Base-by-base conservation (phyloP, 768 basidiomycete genomes). In the Trametes gibbosa region DNA sequence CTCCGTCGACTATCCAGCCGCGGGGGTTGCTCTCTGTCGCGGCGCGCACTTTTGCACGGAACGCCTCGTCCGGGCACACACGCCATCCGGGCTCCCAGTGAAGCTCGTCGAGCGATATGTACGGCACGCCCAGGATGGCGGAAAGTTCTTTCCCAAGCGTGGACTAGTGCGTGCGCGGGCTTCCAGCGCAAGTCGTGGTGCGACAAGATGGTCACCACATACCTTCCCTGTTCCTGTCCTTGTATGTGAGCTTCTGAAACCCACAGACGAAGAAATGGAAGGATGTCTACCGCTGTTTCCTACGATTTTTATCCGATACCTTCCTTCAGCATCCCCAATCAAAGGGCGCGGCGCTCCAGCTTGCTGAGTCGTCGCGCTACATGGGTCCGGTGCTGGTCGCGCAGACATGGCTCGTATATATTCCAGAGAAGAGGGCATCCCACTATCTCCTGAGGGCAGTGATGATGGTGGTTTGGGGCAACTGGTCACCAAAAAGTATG, bases 71-170 rank as follows among this genome's bases (percentile, higher is more conserved):
- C 32, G 77, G 64, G 1, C 69, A 63, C 56, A 60, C 46, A 45
- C 64, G 55, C 83, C 83, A 85, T 5, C 74, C 78, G 5, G 84
- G 83, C 32, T 75, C 55, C 81, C 81, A 85, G 59, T 70, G 73
- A 8, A 84, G 50, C 45, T 29, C 53, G 59, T 87, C 84, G 52
- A 86, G 70, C 9, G 76, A 58, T 21, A 84, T 75, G 61, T 71
- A 72, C 3, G 81, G 80, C 17, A 85, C 62, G 23, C 70, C 67
- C 23, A 87, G 73, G 1, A 77, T 72, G 0, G 47, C 52, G 3
- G 81, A 77, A 13, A 86, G 75, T 47, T 74, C 74, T 3, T 62
- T 51, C 0, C 73, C 76, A n/a, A 83, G 72, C 1, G 84, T 85
- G 53, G 76, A 77, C 82, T 85, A 63, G 4, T 10, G 4, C 29